Evolutionary conservation across 208 protist genomes (phyloP), one percentile per base, ranked within the genome.

Genomic region (Leishmania braziliensis): DNA sequence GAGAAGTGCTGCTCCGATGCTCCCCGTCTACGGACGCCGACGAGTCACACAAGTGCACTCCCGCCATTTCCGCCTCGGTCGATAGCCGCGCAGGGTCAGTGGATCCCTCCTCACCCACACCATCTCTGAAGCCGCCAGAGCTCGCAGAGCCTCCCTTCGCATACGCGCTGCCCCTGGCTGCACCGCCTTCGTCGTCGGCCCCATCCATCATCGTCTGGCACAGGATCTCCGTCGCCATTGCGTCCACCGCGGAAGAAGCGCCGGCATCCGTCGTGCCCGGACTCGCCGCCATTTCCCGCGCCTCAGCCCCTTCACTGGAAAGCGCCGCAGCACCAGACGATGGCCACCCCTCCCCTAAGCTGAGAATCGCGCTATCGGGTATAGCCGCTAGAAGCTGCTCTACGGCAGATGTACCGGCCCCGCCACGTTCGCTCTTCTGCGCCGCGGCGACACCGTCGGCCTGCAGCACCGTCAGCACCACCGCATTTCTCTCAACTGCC

Each of bases 401-500:
- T 1, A 69, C 81, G 3, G 73, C 73, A 29, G 80, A 82, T 8
- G 33, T 6, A 0, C 43, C 53, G 36, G 50, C 18, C 43, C 62
- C 73, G 70, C 6, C 58, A 58, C 56, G 50, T 14, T 46, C 54
- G 48, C 46, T 56, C 46, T 36, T 36, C 63, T 56, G 20, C 56
- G 5, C 43, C 33, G 39, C 23, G 12, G 43, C 39, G 16, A 12
- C 60, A 36, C 36, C 80, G 33, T 66, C 75, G 18, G 83, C 76
- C 79, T 93, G 89, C 26, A 95, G 69, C 39, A 89, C 84, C 33
- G 91, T 88, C 6, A 95, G 77, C 51, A 85, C 86, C 46, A 95
- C 86, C 62, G 86, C 86, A 79, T 97, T 95, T 56, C 90, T 94
- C 84, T 97, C 91, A 75, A 94, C 85, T 29, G 91, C 92, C 51